Evolutionary conservation across 495 filamentous ascomycete genomes (phyloP), one percentile per base, ranked within the genome.

Genomic region (Xylaria acuta): DNA sequence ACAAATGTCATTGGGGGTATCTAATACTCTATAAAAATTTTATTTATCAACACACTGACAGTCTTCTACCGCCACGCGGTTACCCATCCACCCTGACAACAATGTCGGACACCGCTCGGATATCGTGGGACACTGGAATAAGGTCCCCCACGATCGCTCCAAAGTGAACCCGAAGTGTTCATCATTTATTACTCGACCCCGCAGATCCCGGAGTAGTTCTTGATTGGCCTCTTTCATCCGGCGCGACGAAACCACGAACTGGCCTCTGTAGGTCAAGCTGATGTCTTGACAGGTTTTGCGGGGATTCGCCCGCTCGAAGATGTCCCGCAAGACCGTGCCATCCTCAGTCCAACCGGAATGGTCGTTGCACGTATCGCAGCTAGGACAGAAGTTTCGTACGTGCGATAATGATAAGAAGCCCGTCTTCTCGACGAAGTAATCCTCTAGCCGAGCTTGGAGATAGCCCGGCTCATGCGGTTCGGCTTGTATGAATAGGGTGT

Each of bases 101-200:
- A 72, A 67, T 34, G 70, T 72, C 14, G 70, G 70, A 64, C 70
- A 72, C 27, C 70, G 70, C 38, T 72, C 70, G 25, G 70, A 72
- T 66, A 72, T 72, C 63, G 70, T 72, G 62, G 70, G 70, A 41
- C 70, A 72, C 32, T 59, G 70, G 32, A 72, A 72, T 67, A 72
- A 18, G 11, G 70, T 72, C 1, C 70, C 70, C 70, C 70, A 72
- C 20, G 40, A 30, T 59, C 70, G 62, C 53, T 72, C 70, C 41
- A 72, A 20, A 5, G 63, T 60, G 70, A 18, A 72, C 5, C 70
- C 70, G 43, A 72, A 72, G 20, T 38, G 38, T 0, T 66, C 70
- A 16, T 72, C 63, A 27, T 59, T 53, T 27, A 59, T 27, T n/a
- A 72, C 14, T 27, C 30, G 36, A 32, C n/a, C 25, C 63, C 63